Base-by-base conservation (phyloP, 257 asterid species). In the Primulina tabacum region DNA sequence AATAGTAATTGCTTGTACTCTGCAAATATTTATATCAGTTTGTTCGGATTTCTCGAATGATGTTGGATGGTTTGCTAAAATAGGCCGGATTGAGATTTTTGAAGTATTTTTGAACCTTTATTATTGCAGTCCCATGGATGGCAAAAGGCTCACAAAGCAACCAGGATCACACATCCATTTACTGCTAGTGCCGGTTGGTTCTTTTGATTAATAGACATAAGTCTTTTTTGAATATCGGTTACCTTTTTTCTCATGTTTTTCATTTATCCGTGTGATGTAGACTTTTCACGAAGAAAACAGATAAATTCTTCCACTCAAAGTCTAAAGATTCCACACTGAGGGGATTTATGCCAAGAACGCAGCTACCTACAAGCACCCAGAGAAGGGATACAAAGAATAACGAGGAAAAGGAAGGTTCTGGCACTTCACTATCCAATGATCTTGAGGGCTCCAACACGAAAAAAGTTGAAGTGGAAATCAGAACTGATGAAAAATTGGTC, bases 111-210 rank as follows among this genome's bases (percentile, higher is more conserved):
- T 53, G 40, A 60, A 65, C 59, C 8, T 65, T 50, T 66, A 21
- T 70, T 52, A 40, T 34, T 82, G 82, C 96, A 89, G 99, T 82
- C 83, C 72, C 83, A 75, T 72, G 72, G 65, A 30, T 79, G 85
- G 89, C 80, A 79, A 70, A 71, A 74, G 65, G 79, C 75, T 75
- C 73, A 69, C 38, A 70, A 66, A 65, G 76, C 73, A 30, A 81
- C 82, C 35, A 73, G 64, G 35, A 67, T 75, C 62, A 64, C 89
- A 17, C 73, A 57, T 75, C 76, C 82, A 76, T 81, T 81, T 70
- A 65, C 88, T 72, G 97, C 98, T 78, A 85, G 86, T 86, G 86
- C 85, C 59, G 95, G 95, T 86, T 86, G 77, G 85, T 84, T 82
- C 56, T 78, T 80, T 68, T 71, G 72, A 71, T 73, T 67, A 26